Evolutionary conservation across 2,329 filamentous ascomycete species (phyloP).

Genomic region (Parastagonospora nodorum): DNA sequence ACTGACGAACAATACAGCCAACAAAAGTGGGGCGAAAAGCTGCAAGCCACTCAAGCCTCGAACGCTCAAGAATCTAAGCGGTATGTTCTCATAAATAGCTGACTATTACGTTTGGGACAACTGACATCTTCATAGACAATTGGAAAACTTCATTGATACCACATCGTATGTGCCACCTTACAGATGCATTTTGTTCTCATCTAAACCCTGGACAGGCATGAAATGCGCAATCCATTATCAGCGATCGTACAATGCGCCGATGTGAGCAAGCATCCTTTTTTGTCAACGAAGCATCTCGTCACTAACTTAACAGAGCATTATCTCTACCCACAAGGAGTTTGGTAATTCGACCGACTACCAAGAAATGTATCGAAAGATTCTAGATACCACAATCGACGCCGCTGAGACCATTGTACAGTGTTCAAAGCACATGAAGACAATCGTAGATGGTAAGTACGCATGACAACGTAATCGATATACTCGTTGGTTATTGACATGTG

Average conservation of each 20-base stretch:
- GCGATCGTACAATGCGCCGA: slow-evolving; percentile 53
- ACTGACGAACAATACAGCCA: slow-evolving; percentile 11
- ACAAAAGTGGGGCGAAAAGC: slow-evolving; percentile 43
- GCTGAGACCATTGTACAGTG: slow-evolving; percentile 52
- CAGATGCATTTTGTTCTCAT: not conserved
- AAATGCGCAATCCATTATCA: slow-evolving; percentile 51
- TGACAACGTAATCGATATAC: not conserved
- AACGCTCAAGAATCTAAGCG: slow-evolving; percentile 23
- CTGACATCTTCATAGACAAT: slow-evolving; percentile 3
- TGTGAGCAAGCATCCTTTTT: slow-evolving; percentile 16
- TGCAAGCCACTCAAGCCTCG: slow-evolving; percentile 34
- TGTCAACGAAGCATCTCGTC: not conserved
- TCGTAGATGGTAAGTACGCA: slow-evolving; percentile 45
- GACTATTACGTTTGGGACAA: no score
- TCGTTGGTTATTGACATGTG: not conserved
- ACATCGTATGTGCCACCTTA: slow-evolving; percentile 14
- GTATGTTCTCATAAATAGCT: slow-evolving; percentile 1
- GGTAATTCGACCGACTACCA: slow-evolving; percentile 7
- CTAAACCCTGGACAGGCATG: slow-evolving; percentile 23
- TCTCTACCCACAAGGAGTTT: slow-evolving; percentile 14
- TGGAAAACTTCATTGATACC: slow-evolving; percentile 42
- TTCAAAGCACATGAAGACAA: slow-evolving; percentile 53
- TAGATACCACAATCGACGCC: slow-evolving; percentile 37
- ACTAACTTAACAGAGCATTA: slow-evolving; percentile 19
- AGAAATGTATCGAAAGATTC: slow-evolving; percentile 13